Conservation (phyloP, 2,329 filamentous ascomycete genomes). For the Colletotrichum acutatum region DNA sequence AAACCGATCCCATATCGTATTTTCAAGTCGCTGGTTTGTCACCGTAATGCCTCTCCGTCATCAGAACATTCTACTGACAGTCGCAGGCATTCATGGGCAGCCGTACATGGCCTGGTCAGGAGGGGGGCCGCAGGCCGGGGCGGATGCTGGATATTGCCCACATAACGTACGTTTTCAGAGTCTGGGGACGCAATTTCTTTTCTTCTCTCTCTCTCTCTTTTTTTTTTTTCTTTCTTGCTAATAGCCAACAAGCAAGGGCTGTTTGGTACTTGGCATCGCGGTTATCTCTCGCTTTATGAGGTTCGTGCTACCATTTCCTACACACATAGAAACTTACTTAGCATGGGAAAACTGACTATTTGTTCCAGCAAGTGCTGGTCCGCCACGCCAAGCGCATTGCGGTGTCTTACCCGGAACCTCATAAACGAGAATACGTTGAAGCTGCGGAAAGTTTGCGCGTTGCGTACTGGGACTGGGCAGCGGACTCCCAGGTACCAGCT, state of each 20-base stretch:
- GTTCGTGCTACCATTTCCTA: conserved; percentile 43
- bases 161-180: conserved; percentile 30
- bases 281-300: conserved; percentile 37
- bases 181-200: background rate
- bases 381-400: conserved; percentile 40
- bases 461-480: conserved; percentile 68
- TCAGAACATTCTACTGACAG: background rate
- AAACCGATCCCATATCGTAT: conserved; percentile 63
- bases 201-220: background rate
- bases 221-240: conserved; percentile 36
- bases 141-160: conserved; percentile 33
- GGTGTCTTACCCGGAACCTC: conserved; percentile 11
- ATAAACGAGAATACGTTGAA: conserved; percentile 47
- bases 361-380: conserved; percentile 41
- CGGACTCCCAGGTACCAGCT: conserved; percentile 53
- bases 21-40: conserved; percentile 68
- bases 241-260: conserved; percentile 53
- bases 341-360: background rate
- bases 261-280: conserved; percentile 42
- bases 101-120: conserved; percentile 64
- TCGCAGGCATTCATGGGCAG: conserved; percentile 70
- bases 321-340: background rate
- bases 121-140: conserved; percentile 32
- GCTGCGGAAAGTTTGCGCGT: conserved; percentile 59
- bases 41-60: conserved; percentile 33